Evolutionary conservation across 1,139 yeast species (phyloP), one percentile per base, ranked within the genome.

Genomic region (Suhomyces coccinellae): DNA sequence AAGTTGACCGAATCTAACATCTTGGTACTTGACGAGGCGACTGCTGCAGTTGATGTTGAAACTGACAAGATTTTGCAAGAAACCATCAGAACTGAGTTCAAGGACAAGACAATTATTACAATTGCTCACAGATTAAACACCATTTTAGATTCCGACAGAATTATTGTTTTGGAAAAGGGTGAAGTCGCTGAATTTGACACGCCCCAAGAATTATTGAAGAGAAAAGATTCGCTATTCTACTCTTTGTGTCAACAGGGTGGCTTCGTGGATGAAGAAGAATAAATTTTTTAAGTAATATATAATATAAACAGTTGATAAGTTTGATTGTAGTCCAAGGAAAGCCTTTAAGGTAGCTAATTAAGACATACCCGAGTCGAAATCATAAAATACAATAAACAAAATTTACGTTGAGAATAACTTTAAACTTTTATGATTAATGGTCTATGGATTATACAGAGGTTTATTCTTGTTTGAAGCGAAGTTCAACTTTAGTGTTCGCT

Each of bases 31-130:
- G 99, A 93, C 65, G 99, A 93, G 68, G 98, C 98, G 12, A 91
- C 98, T 4, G 97, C 98, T 2, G 96, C 97, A 2, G 97, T 93
- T 41, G 99, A 93, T 66, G 97, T 90, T 28, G 95, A 90, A 60
- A 93, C 99, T 1, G 99, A 93, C 65, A 73, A 84, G 55, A 78
- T 90, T 37, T 76, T 91, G 43, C 98, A 91, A 68, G 83, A 85
- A 57, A 91, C 97, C 0, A 91, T 91, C 46, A 79, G 97, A 63
- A 69, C 75, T 3, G 96, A 89, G 48, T 91, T 91, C 64, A 82
- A 83, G 56, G 89, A 90, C 52, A 80, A 96, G 62, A 91, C 98
- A 0, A 90, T 93, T 59, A 73, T 93, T 56, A 91, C 98, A 3
- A 91, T 93, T 70, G 98, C 98, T 1, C 98, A 93, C 66, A 80